Evolutionary conservation across 2,329 filamentous ascomycete species (phyloP).

Genomic region (Cyclaneusma minus): DNA sequence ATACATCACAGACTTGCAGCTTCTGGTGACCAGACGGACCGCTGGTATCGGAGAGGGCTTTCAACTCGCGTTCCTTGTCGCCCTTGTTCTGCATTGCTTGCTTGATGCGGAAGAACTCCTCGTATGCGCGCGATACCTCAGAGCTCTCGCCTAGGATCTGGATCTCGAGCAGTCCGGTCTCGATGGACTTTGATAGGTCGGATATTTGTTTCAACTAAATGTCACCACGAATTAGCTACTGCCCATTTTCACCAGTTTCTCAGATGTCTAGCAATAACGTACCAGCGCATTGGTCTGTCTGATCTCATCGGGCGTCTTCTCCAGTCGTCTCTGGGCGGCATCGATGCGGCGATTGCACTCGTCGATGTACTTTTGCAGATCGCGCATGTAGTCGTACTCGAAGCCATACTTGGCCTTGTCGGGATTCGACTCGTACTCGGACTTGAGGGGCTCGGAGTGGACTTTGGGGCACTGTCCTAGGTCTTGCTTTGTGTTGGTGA

Average conservation of each 20-base stretch:
- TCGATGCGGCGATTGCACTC: constrained; percentile 94
- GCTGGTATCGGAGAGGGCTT: constrained; percentile 77
- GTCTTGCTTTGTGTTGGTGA: constrained; percentile 99
- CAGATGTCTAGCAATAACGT: constrained; percentile 11
- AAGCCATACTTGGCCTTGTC: constrained; percentile 69
- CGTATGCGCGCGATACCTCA: constrained; percentile 66
- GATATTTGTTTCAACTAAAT: constrained; percentile 62
- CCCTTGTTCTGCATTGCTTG: constrained; percentile 68
- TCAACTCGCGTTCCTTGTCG: constrained; percentile 76
- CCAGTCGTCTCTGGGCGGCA: constrained; percentile 70
- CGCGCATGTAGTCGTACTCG: constrained; percentile 91
- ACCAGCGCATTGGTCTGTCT: constrained; percentile 79
- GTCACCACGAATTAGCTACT: background rate
- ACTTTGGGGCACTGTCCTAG: constrained; percentile 78
- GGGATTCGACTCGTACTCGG: constrained; percentile 68
- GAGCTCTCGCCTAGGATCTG: constrained; percentile 70
- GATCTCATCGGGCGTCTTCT: constrained; percentile 97
- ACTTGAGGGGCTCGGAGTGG: constrained; percentile 76
- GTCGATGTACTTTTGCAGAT: constrained; percentile 92
- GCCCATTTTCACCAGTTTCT: background rate
- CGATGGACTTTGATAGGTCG: constrained; percentile 64
- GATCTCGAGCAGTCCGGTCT: constrained; percentile 72
- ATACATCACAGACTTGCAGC: constrained; percentile 95
- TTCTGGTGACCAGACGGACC: constrained; percentile 95
- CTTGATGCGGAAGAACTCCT: constrained; percentile 76